Base-by-base conservation (phyloP, 2,329 filamentous ascomycete species). In the Ophiosphaerella narmari region DNA sequence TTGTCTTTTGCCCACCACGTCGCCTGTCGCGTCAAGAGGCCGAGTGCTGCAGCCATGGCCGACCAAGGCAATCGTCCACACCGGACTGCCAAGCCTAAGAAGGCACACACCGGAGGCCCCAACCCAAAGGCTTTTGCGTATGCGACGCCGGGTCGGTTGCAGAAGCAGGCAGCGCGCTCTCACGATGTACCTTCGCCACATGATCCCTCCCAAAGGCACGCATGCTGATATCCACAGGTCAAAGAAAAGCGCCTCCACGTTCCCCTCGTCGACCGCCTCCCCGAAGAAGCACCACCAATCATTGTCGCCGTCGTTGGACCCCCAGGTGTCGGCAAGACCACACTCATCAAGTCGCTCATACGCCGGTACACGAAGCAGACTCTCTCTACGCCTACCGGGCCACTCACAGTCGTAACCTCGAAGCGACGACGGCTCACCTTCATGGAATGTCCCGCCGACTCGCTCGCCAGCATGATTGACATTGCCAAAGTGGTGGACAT, bases 401-500 rank as follows among this genome's bases (percentile, higher is more conserved):
- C 94, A 4, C 87, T 99, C 52, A 99, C 95, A 2, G 89, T 99
- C 42, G 92, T 99, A 39, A 97, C 94, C 0, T 96, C 92, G 50
- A 99, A 97, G 78, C 89, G 93, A 67, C 88, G 96, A 71, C 87
- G 94, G 33, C 82, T 99, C 41, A 99, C 94, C 0, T 97, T 99
- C 71, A 78, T 99, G 68, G 94, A 99, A 83, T 96, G 91, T 68
- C 92, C 95, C n/a, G 93, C 83, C 55, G 84, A 97, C 70, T 91
- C 94, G 63, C 84, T 99, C 46, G 92, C 95, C 55, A 89, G 90
- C 60, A 97, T 97, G 90, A 92, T 99, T 58, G 94, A 99, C 74
- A 83, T 97, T 48, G 90, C 94, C 52, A 99, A 99, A 76, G 90
- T 99, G 37, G 94, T 95, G 14, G 94, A 99, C 72, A 97, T 99